phyloP scores from a whole-genome alignment of 306 rosid genomes.

The Pterocarpus santalinus region DNA sequence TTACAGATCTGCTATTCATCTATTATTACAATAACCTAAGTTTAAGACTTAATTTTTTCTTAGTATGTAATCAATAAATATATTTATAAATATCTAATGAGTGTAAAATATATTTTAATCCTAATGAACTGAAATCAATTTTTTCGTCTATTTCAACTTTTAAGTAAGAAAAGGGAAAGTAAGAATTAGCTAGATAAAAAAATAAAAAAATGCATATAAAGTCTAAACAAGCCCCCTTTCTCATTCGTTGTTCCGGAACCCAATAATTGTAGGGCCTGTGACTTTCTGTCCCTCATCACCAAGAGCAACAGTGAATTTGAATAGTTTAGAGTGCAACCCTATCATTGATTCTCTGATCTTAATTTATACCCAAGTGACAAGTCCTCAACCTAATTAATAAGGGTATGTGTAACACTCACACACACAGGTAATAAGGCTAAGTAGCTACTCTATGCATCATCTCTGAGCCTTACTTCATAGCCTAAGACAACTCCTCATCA shows the following conservation, averaged over 20 bases:
- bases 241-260: conserved; percentile 32
- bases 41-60: no score
- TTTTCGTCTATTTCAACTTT: no score
- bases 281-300: conserved; percentile 34
- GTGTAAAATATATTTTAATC: no score
- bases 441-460: conserved; percentile 13
- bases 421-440: no score
- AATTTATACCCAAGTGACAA: no score
- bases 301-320: conserved; percentile 31
- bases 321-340: neutral
- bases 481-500: conserved; percentile 45
- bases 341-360: neutral
- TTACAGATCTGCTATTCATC: no score
- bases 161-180: neutral
- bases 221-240: conserved; percentile 34
- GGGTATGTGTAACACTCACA: no score
- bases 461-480: conserved; percentile 48
- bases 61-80: no score
- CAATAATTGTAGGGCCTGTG: conserved; percentile 53
- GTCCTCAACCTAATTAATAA: no score
- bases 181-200: neutral
- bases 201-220: conserved; percentile 31
- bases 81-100: no score
- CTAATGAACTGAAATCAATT: no score
- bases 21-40: no score